Base-by-base conservation (phyloP, 768 basidiomycete genomes). In the Auricularia cornea region DNA sequence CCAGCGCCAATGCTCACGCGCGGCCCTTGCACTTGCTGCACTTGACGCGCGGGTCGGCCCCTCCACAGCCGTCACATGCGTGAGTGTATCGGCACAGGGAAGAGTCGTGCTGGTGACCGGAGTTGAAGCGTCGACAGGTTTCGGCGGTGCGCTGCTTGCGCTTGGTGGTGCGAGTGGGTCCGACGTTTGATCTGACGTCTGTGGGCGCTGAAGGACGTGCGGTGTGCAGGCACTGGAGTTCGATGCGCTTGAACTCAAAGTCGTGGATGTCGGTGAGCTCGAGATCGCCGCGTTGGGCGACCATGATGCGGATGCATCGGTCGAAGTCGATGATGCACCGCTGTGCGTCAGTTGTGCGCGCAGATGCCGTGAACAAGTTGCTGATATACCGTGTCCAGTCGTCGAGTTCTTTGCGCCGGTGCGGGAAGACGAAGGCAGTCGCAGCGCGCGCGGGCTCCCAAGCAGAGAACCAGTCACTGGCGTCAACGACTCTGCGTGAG, bases 81-180 rank as follows among this genome's bases (percentile, higher is more conserved):
- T 66, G 65, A n/a, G 54, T 33, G 57, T 62, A 66, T 33, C 59
- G 10, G 59, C 65, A n/a, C n/a, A n/a, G n/a, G n/a, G n/a, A 64
- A 8, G 4, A 14, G 60, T 31, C 23, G 29, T 3, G 6, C 1
- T 18, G 44, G 2, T 14, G 6, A 0, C 20, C 44, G 5, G 12
- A 18, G 44, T 48, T 48, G 44, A 48, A 48, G 1, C 44, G 44
- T 23, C 6, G 11, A 18, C 44, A 48, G 18, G 20, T 6, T 48
- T 48, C 44, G 6, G n/a, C n/a, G n/a, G 18, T 48, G 44, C 18
- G 23, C 1, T 10, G 18, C 44, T 48, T 48, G 16, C 12, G 3
- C 44, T 48, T 48, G 1, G 44, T 14, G 18, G 6, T 11, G 12
- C 6, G 11, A 2, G 16, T 8, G 44, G 44, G 20, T 1, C 44